A percentile compares a stretch with the other conserved stretches of the same genome.
Evolutionary conservation across 2,329 filamentous ascomycete species (phyloP).

Genomic region (Plectosphaerella plurivora): DNA sequence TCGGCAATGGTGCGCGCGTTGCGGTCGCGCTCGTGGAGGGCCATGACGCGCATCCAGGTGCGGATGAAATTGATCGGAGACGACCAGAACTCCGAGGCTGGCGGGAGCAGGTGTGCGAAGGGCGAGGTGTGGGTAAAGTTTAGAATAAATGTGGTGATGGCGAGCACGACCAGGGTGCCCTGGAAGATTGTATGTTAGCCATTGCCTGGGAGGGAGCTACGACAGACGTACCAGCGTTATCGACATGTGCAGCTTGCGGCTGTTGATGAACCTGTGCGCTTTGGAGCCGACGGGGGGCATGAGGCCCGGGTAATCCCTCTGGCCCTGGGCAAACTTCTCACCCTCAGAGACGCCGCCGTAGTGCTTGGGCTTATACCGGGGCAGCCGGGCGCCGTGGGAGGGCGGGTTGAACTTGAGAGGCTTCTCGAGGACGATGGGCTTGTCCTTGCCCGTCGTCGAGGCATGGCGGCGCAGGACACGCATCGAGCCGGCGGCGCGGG

Average conservation of each 20-base stretch:
- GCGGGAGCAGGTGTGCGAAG: constrained; percentile 73
- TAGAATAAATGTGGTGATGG: constrained; percentile 66
- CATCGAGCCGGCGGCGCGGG: background rate
- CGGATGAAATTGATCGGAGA: constrained; percentile 65
- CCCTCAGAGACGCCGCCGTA: constrained; percentile 68
- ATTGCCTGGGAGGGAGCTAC: background rate
- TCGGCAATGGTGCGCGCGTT: constrained; percentile 65
- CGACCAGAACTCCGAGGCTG: constrained; percentile 61
- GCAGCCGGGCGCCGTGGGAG: constrained; percentile 73
- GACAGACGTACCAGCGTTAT: constrained; percentile 69
- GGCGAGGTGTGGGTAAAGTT: constrained; percentile 78
- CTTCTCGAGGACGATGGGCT: constrained; percentile 73
- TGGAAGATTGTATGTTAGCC: constrained; percentile 17
- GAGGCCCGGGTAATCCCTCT: constrained; percentile 79
- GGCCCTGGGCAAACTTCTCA: constrained; percentile 62
- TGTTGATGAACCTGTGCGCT: constrained; percentile 80
- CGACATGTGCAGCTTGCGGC: constrained; percentile 68
- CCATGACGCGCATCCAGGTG: constrained; percentile 67
- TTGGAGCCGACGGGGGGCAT: constrained; percentile 81
- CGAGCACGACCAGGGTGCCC: constrained; percentile 66
- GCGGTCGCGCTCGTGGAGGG: constrained; percentile 70
- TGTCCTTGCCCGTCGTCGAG: constrained; percentile 28
- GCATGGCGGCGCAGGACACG: constrained; percentile 20
- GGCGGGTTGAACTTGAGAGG: constrained; percentile 88
- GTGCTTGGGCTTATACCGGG: constrained; percentile 51